Percentiles rank a stretch among this genome's conserved stretches.
phyloP scores from a whole-genome alignment of 2,329 filamentous ascomycete genomes.

The Pestalotiopsis sp. region DNA sequence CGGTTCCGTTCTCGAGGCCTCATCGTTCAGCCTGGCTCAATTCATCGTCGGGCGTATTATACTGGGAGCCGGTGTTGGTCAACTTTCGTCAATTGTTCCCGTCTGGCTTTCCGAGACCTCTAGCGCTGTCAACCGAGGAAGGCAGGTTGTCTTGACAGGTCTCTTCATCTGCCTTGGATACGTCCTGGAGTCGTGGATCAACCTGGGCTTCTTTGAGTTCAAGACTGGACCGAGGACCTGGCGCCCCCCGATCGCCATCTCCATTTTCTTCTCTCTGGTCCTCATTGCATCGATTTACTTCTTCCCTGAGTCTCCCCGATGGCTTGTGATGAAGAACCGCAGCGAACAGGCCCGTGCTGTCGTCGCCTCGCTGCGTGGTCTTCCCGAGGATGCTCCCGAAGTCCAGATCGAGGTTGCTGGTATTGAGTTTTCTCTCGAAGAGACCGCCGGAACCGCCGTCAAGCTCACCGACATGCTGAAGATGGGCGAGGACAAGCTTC shows the following conservation, averaged over 20 bases:
- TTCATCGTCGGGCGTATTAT: constrained; percentile 44
- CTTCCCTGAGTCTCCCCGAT: constrained; percentile 39
- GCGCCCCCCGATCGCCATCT: constrained; percentile 37
- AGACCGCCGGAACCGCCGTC: constrained; percentile 36
- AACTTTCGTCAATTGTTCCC: constrained; percentile 42
- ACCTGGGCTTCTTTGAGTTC: constrained; percentile 44
- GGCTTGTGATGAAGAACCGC: constrained; percentile 34
- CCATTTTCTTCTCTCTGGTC: constrained; percentile 29
- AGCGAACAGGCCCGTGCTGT: constrained; percentile 32
- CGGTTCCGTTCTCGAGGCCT: constrained; percentile 43
- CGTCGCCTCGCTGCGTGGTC: constrained; percentile 29
- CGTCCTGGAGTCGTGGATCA: constrained; percentile 46
- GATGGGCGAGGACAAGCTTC: constrained; percentile 51
- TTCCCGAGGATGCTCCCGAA: constrained; percentile 23
- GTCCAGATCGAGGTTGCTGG: constrained; percentile 43
- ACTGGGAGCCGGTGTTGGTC: constrained; percentile 40
- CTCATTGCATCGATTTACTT: constrained; percentile 33
- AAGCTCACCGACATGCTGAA: constrained; percentile 46
- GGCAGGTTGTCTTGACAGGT: constrained; percentile 40
- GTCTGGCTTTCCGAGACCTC: constrained; percentile 43
- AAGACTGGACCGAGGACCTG: constrained; percentile 30
- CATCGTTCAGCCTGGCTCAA: constrained; percentile 41
- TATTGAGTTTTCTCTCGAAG: constrained; percentile 51
- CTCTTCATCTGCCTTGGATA: constrained; percentile 38
- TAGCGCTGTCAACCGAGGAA: constrained; percentile 43